Conservation (phyloP, 257 asterid genomes). For the Ocimum tenuiflorum region DNA sequence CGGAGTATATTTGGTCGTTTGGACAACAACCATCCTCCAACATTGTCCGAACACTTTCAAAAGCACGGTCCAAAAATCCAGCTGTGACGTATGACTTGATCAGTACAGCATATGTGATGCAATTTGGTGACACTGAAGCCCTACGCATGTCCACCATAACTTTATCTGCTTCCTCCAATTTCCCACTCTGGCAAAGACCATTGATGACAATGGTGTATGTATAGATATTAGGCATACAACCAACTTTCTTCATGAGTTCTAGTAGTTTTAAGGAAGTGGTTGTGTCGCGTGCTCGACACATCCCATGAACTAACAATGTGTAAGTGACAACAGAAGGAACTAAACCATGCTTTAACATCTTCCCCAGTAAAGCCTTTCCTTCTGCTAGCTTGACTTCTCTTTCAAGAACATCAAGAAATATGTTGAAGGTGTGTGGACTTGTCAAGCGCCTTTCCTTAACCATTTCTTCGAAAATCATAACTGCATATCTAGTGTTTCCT, state of each 20-base stretch:
- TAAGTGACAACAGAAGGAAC: slow-evolving; percentile 42
- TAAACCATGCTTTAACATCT: slow-evolving; percentile 36
- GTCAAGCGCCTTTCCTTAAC: slow-evolving; percentile 13
- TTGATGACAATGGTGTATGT: slow-evolving; percentile 24
- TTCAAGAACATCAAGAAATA: slow-evolving; percentile 29
- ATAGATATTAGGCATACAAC: slow-evolving; percentile 32
- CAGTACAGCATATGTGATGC: slow-evolving; percentile 8
- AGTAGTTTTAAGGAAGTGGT: slow-evolving; percentile 15
- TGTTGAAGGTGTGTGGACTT: slow-evolving; percentile 29
- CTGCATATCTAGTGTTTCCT: slow-evolving; percentile 13
- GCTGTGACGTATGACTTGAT: slow-evolving; percentile 23
- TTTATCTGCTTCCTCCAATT: slow-evolving; percentile 24
- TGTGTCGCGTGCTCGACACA: slow-evolving; percentile 27
- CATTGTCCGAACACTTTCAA: slow-evolving; percentile 25
- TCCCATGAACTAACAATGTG: slow-evolving; percentile 30
- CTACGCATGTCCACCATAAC: slow-evolving; percentile 25
- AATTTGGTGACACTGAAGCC: slow-evolving; percentile 23
- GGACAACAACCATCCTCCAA: slow-evolving; percentile 21
- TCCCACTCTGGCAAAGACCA: slow-evolving; percentile 28
- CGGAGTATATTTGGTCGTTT: slow-evolving; percentile 14
- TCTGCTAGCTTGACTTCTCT: slow-evolving; percentile 25
- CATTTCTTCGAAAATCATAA: slow-evolving; percentile 23
- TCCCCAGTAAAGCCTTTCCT: slow-evolving; percentile 31
- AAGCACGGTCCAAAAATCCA: slow-evolving; percentile 18
- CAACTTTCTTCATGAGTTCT: slow-evolving; percentile 26